These are phyloP conservation scores for Corymbia calophylla DNA, from an alignment of 441 rosid genomes.

Conservation along the genomic window DNA sequence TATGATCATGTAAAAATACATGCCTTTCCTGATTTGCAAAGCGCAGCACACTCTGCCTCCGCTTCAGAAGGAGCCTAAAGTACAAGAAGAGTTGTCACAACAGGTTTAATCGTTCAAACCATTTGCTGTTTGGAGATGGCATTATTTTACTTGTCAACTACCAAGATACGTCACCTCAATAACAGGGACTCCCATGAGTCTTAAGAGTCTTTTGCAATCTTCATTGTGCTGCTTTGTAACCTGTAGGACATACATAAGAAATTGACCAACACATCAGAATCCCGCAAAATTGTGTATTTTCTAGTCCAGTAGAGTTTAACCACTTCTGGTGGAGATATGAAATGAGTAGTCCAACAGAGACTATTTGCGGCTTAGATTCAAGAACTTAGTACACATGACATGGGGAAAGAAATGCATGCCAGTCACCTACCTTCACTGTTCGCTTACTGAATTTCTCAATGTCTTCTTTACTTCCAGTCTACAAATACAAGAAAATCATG, in stretches of 20 bases:
- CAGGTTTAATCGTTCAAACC: neutral
- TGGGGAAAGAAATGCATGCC: neutral
- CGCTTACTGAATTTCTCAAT: constrained; percentile 95
- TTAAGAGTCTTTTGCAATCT: constrained; percentile 82
- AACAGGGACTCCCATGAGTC: constrained; percentile 96
- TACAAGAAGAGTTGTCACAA: neutral
- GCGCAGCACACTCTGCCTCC: constrained; percentile 94
- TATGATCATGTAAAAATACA: constrained; percentile 7
- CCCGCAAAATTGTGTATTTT: neutral
- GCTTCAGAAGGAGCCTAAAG: constrained; percentile 88
- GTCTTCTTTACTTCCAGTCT: constrained; percentile 87
- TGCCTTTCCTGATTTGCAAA: constrained; percentile 86
- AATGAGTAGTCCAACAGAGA: neutral
- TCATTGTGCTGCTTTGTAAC: constrained; percentile 93
- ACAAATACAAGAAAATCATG: constrained; percentile 3
- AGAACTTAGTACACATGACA: neutral
- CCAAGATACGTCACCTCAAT: constrained; percentile 49
- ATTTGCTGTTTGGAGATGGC: neutral
- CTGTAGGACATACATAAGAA: constrained; percentile 25
- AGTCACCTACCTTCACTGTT: constrained; percentile 67
- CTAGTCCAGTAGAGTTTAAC: neutral
- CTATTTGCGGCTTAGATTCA: neutral
- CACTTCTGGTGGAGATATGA: neutral
- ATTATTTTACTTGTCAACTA: neutral
- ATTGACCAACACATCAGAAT: neutral